These are phyloP conservation scores for Gaertneriomyces semiglobifer DNA, from an alignment of 192 early-diverging fungal genomes.

Conservation along the genomic window DNA sequence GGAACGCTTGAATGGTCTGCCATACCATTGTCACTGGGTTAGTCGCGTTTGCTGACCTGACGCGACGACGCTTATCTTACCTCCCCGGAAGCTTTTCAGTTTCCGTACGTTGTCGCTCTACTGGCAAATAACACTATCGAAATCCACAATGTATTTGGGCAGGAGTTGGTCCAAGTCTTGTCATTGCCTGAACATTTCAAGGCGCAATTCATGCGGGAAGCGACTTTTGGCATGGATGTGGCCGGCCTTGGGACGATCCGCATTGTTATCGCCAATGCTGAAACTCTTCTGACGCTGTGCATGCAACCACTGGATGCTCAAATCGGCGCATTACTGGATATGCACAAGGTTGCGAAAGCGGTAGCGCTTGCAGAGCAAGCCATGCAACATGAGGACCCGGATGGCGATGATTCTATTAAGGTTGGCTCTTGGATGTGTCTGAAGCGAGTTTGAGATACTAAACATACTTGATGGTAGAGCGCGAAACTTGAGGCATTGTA, in stretches of 20 bases:
- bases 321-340: conserved; percentile 59
- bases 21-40: conserved; percentile 50
- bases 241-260: conserved; percentile 31
- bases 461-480: neutral
- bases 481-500: conserved; percentile 33
- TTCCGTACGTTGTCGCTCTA: conserved; percentile 70
- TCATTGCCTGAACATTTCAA: conserved; percentile 29
- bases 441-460: neutral
- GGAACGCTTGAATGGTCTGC: conserved; percentile 54
- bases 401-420: conserved; percentile 1
- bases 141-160: conserved; percentile 71
- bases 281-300: conserved; percentile 57
- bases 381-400: conserved; percentile 35
- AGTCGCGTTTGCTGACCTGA: conserved; percentile 1
- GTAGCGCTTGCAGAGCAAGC: conserved; percentile 58
- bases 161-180: conserved; percentile 58
- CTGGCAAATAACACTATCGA: conserved; percentile 66
- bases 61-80: neutral
- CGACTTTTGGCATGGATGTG: conserved; percentile 51
- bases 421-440: neutral
- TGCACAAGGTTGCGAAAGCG: conserved; percentile 57
- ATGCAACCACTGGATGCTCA: conserved; percentile 60
- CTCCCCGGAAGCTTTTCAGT: conserved; percentile 58
- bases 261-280: conserved; percentile 55
- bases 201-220: conserved; percentile 36